These are phyloP conservation scores for Magnaporthales sp. DNA, from an alignment of 2,329 filamentous ascomycete genomes.

Conservation along the genomic window DNA sequence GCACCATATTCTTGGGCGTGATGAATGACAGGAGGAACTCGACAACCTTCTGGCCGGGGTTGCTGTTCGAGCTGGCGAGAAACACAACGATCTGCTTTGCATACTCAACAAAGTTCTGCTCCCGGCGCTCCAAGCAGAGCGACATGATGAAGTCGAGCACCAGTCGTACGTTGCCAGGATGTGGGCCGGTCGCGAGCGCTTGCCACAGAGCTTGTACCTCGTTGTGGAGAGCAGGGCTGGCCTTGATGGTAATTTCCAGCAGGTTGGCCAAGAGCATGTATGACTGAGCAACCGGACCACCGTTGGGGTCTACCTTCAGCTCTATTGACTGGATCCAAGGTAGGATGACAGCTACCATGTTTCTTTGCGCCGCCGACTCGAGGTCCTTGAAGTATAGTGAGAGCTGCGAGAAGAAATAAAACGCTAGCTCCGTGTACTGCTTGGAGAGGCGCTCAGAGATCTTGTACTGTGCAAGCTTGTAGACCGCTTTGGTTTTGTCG, in stretches of 20 bases:
- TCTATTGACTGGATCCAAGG: constrained; percentile 96
- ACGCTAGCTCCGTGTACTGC: constrained; percentile 81
- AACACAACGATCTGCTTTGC: constrained; percentile 98
- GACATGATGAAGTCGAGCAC: constrained; percentile 95
- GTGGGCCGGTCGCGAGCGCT: constrained; percentile 83
- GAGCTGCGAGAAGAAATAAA: constrained; percentile 93
- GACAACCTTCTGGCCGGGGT: constrained; percentile 80
- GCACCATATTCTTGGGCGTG: constrained; percentile 93
- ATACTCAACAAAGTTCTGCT: constrained; percentile 97
- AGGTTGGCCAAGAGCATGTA: constrained; percentile 94
- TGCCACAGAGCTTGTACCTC: constrained; percentile 98
- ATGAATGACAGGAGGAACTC: constrained; percentile 91
- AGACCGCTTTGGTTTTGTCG: constrained; percentile 96
- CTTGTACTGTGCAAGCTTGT: constrained; percentile 95
- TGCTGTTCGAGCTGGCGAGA: constrained; percentile 66
- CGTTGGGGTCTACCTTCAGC: constrained; percentile 83
- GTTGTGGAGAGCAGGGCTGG: constrained; percentile 80
- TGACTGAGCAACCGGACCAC: constrained; percentile 80
- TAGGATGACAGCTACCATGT: constrained; percentile 87
- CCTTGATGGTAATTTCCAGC: constrained; percentile 92
- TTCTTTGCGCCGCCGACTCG: constrained; percentile 74
- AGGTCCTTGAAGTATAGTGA: constrained; percentile 87
- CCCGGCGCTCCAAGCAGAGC: constrained; percentile 82
- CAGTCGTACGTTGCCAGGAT: constrained; percentile 87
- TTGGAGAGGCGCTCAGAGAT: constrained; percentile 85